Conservation (phyloP, 345 rosid species). For the Camelina laxa region DNA sequence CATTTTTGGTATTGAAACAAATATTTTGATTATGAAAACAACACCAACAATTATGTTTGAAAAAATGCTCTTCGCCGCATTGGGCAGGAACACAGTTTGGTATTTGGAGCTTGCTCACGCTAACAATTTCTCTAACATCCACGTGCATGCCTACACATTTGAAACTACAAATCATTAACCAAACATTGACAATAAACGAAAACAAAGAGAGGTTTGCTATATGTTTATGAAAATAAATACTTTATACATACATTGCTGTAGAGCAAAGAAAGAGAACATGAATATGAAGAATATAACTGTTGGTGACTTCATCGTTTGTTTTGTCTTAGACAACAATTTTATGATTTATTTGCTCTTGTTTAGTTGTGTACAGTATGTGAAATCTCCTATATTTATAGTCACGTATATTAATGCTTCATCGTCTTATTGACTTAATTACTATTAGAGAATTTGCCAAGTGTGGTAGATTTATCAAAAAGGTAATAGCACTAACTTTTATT, state of each 20-base stretch:
- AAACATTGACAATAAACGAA: neutral
- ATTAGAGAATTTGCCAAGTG: too few relatives aligned
- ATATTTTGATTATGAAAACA: too few relatives aligned
- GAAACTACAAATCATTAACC: neutral
- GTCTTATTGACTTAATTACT: too few relatives aligned
- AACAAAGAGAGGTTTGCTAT: neutral
- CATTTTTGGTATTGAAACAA: too few relatives aligned
- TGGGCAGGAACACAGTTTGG: too few relatives aligned
- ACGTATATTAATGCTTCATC: too few relatives aligned
- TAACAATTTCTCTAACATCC: neutral
- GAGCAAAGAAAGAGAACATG: conserved; percentile 24
- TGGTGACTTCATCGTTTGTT: conserved; percentile 26
- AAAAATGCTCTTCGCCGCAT: too few relatives aligned
- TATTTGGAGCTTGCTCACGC: too few relatives aligned
- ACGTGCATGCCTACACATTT: conserved; percentile 17
- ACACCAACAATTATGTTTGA: too few relatives aligned
- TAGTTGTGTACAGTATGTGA: neutral
- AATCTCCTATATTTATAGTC: neutral
- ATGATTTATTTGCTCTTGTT: neutral
- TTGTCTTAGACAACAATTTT: neutral
- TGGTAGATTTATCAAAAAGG: too few relatives aligned
- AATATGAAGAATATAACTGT: conserved; percentile 23
- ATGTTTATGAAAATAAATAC: neutral
- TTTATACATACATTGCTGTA: conserved; percentile 25
- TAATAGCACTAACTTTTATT: too few relatives aligned